phyloP scores from a whole-genome alignment of 1,139 yeast genomes.

The Kluyveromyces marxianus region DNA sequence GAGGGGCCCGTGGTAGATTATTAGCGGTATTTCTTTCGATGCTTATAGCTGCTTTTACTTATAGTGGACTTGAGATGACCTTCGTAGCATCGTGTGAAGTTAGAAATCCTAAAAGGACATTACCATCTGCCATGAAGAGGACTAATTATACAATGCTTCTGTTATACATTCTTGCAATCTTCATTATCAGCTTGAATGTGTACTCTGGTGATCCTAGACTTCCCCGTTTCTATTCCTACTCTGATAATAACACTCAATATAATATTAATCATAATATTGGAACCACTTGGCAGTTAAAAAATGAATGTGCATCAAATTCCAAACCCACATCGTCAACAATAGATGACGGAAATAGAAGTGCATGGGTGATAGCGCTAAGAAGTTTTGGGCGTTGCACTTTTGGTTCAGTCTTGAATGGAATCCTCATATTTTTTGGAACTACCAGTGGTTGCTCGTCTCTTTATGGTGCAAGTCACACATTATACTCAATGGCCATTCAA shows the following conservation, averaged over 20 bases:
- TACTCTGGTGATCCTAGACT: slow-evolving; percentile 71
- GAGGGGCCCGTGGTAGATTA: slow-evolving; percentile 58
- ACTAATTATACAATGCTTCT: slow-evolving; percentile 64
- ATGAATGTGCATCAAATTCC: slow-evolving; percentile 11
- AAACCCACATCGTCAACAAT: slow-evolving; percentile 36
- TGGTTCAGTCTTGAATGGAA: slow-evolving; percentile 59
- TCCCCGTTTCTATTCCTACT: slow-evolving; percentile 35
- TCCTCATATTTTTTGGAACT: slow-evolving; percentile 66
- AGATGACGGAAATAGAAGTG: slow-evolving; percentile 57
- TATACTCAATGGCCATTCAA: slow-evolving; percentile 47
- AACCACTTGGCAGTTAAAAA: slow-evolving; percentile 21
- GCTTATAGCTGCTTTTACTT: slow-evolving; percentile 61
- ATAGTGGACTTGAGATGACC: slow-evolving; percentile 74
- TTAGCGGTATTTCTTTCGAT: slow-evolving; percentile 56
- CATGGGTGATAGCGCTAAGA: slow-evolving; percentile 77
- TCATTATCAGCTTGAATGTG: slow-evolving; percentile 61
- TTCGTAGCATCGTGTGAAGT: slow-evolving; percentile 87
- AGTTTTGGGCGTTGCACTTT: slow-evolving; percentile 57
- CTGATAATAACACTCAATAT: slow-evolving; percentile 5
- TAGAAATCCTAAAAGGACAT: slow-evolving; percentile 64
- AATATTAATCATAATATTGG: slow-evolving; percentile 9
- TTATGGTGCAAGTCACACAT: slow-evolving; percentile 35
- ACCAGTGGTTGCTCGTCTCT: slow-evolving; percentile 39
- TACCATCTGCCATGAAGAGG: slow-evolving; percentile 69
- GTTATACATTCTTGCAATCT: slow-evolving; percentile 58